Base-by-base conservation (phyloP, 345 rosid genomes). In the Linum lewisii region DNA sequence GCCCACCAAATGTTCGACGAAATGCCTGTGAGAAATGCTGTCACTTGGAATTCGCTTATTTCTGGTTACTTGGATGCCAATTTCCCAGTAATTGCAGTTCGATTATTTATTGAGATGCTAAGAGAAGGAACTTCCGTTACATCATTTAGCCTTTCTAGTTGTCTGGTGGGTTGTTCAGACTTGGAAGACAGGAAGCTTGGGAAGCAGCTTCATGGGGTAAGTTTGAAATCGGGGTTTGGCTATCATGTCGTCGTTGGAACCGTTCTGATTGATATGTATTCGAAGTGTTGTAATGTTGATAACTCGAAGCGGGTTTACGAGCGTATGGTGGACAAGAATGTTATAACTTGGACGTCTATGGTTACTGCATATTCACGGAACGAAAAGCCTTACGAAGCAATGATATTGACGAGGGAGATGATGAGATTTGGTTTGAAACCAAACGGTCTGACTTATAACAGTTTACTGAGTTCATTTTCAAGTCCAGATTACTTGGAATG, bases 171-270 rank as follows among this genome's bases (percentile, higher is more conserved):
- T 20, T 52, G 56, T 19, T 52, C 24, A 21, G 24, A 52, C 14
- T 52, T 52, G 56, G 56, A 52, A 24, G 25, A 52, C 25, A 52
- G 24, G 56, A 21, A 20, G 21, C 56, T 52, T 13, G 56, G 56
- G 2, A 24, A 18, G 23, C 56, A 52, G 56, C 24, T 52, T 52
- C 56, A 52, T 24, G 25, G 23, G 15, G 15, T 52, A 1, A 24
- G 23, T 52, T 52, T 20, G 25, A 52, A 42, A 42, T 3, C 47
- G 0, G 47, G 24, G 56, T 19, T 20, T 24, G 56, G 24, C 0
- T 5, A 1, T 11, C 23, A 52, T 52, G 25, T 19, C 24, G 24
- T 52, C 14, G 56, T 52, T 11, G 23, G 24, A 21, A 52, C 56
- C 24, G 25, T 10, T 11, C 25, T 52, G 56, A 52, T 52, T 20